Evolutionary conservation across 768 basidiomycete species (phyloP).

Genomic region (Phaeotremella fagi): DNA sequence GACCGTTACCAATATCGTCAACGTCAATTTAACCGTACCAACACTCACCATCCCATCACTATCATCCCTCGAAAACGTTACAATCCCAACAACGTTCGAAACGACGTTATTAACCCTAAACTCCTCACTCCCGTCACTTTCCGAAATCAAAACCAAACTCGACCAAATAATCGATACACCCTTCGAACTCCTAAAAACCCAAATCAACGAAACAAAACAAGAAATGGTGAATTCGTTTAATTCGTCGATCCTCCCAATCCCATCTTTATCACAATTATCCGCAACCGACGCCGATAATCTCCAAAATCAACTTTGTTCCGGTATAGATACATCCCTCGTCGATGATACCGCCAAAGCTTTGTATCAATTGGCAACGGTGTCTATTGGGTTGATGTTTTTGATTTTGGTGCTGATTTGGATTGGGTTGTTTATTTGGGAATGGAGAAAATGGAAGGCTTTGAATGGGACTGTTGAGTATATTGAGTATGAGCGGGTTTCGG

Average conservation of each 20-base stretch:
- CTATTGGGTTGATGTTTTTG: slow-evolving; percentile 66
- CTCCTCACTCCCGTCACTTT: slow-evolving; percentile 68
- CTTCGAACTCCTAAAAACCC: slow-evolving; percentile 78
- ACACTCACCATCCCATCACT: slow-evolving; percentile 72
- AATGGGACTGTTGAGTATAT: slow-evolving; percentile 34
- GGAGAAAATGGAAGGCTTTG: slow-evolving; percentile 70
- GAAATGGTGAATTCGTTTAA: slow-evolving; percentile 62
- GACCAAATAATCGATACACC: slow-evolving; percentile 59
- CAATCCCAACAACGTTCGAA: slow-evolving; percentile 72
- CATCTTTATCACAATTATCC: slow-evolving; percentile 45
- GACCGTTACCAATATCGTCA: slow-evolving; percentile 58
- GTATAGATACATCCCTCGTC: slow-evolving; percentile 74
- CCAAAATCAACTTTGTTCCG: slow-evolving; percentile 60
- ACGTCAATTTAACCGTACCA: slow-evolving; percentile 60
- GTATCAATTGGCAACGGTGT: slow-evolving; percentile 73
- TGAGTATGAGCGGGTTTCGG: slow-evolving; percentile 14
- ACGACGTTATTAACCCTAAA: slow-evolving; percentile 72
- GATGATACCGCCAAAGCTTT: slow-evolving; percentile 79
- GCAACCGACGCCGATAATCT: slow-evolving; percentile 21
- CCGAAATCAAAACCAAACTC: slow-evolving; percentile 69
- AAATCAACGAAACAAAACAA: slow-evolving; percentile 80
- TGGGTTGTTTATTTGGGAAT: slow-evolving; percentile 71
- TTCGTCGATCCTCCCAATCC: slow-evolving; percentile 69
- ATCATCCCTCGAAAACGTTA: slow-evolving; percentile 66
- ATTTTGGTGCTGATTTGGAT: slow-evolving; percentile 68